Conservation (phyloP, 768 basidiomycete genomes). For the Lepiota subincarnata region DNA sequence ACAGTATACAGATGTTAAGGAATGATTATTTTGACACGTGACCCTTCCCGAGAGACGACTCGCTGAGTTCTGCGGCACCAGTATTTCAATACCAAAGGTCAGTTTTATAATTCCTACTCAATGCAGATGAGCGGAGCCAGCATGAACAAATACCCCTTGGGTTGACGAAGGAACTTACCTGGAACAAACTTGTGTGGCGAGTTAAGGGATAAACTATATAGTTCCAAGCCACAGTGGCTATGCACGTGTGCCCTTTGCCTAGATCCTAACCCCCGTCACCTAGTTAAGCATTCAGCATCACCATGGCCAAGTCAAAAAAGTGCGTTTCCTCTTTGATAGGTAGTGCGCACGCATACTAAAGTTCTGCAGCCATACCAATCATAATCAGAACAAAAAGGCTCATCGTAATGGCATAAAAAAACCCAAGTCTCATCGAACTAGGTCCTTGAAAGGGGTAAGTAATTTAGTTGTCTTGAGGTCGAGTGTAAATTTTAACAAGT, state of each 20-base stretch:
- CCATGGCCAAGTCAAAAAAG: constrained; percentile 99
- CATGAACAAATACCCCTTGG: no score
- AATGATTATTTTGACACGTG: no score
- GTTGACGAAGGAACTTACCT: no score
- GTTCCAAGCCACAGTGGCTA: constrained; percentile 42
- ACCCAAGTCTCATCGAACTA: constrained; percentile 66
- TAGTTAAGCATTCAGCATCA: constrained; percentile 24
- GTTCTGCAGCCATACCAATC: constrained; percentile 72
- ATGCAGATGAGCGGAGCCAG: no score
- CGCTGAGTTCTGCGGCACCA: no score
- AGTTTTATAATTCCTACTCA: no score
- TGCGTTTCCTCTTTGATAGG: constrained; percentile 30
- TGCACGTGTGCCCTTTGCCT: constrained; percentile 20
- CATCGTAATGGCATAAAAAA: constrained; percentile 97
- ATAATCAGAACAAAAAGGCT: constrained; percentile 96
- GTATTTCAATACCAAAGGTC: no score
- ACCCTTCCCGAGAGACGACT: no score
- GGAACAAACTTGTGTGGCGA: not conserved
- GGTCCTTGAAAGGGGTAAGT: constrained; percentile 91
- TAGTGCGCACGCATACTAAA: constrained; percentile 6
- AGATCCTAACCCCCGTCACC: constrained; percentile 18
- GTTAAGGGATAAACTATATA: constrained; percentile 29
- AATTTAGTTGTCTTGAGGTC: constrained; percentile 4
- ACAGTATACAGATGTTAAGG: no score
- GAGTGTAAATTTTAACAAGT: constrained; percentile 3